Evolutionary conservation across 768 basidiomycete species (phyloP).

Genomic region (Galerina sulciceps): DNA sequence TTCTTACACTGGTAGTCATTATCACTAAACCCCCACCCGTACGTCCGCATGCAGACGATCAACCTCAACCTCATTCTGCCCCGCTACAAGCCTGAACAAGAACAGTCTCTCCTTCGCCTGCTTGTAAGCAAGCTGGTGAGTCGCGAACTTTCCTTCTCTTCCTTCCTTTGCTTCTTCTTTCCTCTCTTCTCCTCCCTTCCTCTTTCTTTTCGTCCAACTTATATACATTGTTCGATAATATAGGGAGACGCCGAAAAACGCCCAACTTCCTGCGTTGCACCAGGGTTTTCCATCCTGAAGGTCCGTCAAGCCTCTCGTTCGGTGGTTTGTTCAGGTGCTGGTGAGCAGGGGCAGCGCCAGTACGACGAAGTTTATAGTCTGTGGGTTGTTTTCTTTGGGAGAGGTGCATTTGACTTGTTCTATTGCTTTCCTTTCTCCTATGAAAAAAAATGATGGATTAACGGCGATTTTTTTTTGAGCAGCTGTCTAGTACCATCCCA

Average conservation of each 20-base stretch:
- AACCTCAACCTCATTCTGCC: no score
- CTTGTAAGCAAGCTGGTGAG: constrained; percentile 93
- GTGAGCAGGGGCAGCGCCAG: constrained; percentile 64
- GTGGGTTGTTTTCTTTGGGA: constrained; percentile 85
- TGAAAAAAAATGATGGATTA: not conserved
- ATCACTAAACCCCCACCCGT: constrained; percentile 83
- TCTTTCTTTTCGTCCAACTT: no score
- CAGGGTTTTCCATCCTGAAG: constrained; percentile 98
- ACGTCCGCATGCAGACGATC: constrained; percentile 86
- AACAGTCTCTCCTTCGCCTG: constrained; percentile 90
- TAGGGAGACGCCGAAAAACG: constrained; percentile 90
- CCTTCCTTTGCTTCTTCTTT: no score
- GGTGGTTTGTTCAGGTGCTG: constrained; percentile 82
- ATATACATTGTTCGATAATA: not conserved
- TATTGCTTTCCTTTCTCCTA: no score
- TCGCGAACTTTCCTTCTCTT: not conserved
- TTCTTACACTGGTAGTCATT: constrained; percentile 53
- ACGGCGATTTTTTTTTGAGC: not conserved
- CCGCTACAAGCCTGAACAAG: constrained; percentile 97
- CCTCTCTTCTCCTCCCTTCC: not conserved
- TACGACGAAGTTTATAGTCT: constrained; percentile 83
- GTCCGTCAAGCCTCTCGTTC: constrained; percentile 82
- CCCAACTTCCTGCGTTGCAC: no score
- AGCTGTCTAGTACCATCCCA: constrained; percentile 47
- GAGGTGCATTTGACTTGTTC: constrained; percentile 58